Base-by-base conservation (phyloP, 169 alveolate species). In the Plasmodium vinckei region DNA sequence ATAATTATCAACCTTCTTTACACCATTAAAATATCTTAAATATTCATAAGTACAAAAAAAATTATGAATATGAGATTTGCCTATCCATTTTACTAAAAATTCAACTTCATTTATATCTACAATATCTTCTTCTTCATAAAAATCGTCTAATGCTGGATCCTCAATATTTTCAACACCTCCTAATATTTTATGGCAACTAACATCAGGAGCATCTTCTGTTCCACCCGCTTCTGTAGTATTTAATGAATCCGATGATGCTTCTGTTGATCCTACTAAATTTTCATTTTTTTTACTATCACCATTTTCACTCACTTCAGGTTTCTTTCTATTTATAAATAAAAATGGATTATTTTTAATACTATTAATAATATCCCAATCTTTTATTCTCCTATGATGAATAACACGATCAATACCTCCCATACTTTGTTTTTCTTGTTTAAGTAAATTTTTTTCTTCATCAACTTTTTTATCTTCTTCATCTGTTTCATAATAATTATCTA, bases 41-140 rank as follows among this genome's bases (percentile, higher is more conserved):
- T 92, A 88, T 2, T 95, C 98, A 19, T 95, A 94, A 17, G 95
- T 89, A 60, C 95, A 97, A 97, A 97, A 96, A 17, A 97, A 93
- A 87, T 96, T 96, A 92, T 96, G 98, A 67, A 96, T 79, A 71
- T 96, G 98, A 5, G 98, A 94, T 67, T 90, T 96, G 2, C 98
- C 98, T 60, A 92, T 92, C 98, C 98, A 96, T 73, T 96, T 96
- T 39, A 96, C 93, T 46, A 94, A 87, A 87, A 93, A 96, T 73
- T 96, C 97, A 25, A 94, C 93, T 63, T 84, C 87, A 60, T 72
- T 86, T 23, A 86, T 23, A 63, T 86, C 91, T 2, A 17, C 72
- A 21, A 86, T 86, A 63, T 86, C 87, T 47, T 86, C 91, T 60
- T 86, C 91, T 27, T 86, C 91, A 44, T 71, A 86, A 59, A 57